A percentile compares a stretch with the other conserved stretches of the same genome.
Evolutionary conservation across 331 rosid genomes (phyloP).

Genomic region (Acacia pycnantha): DNA sequence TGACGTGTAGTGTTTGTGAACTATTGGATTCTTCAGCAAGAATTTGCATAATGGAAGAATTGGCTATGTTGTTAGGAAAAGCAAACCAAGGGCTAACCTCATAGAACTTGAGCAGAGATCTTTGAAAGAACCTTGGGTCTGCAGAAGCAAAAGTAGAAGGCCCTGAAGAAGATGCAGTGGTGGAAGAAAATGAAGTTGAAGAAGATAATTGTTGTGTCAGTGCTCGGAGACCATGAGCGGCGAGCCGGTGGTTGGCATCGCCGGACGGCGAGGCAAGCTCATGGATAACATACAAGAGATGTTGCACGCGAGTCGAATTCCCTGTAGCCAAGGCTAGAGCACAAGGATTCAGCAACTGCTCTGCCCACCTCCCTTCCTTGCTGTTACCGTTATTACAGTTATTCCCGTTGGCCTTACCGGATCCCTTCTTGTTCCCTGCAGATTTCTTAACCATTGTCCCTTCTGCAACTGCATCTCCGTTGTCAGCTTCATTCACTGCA

Average conservation of each 20-base stretch:
- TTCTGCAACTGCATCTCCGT: slow-evolving; percentile 39
- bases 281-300: slow-evolving; percentile 77
- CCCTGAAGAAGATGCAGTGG: slow-evolving; percentile 37
- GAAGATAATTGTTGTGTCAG: slow-evolving; percentile 58
- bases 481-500: slow-evolving; percentile 28
- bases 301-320: slow-evolving; percentile 71
- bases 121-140: slow-evolving; percentile 65
- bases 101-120: slow-evolving; percentile 66
- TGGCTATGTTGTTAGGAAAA: slow-evolving; percentile 83
- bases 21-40: slow-evolving; percentile 51
- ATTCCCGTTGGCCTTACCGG: slow-evolving; percentile 47
- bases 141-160: slow-evolving; percentile 58
- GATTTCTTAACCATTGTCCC: slow-evolving; percentile 44
- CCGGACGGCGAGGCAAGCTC: slow-evolving; percentile 80
- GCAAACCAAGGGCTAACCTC: slow-evolving; percentile 97
- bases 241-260: slow-evolving; percentile 90
- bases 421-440: slow-evolving; percentile 55
- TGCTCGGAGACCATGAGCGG: slow-evolving; percentile 70
- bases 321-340: slow-evolving; percentile 63
- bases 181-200: slow-evolving; percentile 16
- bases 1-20: slow-evolving; percentile 58
- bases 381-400: slow-evolving; percentile 56
- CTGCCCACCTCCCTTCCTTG: slow-evolving; percentile 96
- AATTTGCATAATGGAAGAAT: slow-evolving; percentile 81
- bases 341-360: slow-evolving; percentile 86